Evolutionary conservation across 1,284 basidiomycete genomes (phyloP).

Genomic region (Cryptococcus amylolentus): DNA sequence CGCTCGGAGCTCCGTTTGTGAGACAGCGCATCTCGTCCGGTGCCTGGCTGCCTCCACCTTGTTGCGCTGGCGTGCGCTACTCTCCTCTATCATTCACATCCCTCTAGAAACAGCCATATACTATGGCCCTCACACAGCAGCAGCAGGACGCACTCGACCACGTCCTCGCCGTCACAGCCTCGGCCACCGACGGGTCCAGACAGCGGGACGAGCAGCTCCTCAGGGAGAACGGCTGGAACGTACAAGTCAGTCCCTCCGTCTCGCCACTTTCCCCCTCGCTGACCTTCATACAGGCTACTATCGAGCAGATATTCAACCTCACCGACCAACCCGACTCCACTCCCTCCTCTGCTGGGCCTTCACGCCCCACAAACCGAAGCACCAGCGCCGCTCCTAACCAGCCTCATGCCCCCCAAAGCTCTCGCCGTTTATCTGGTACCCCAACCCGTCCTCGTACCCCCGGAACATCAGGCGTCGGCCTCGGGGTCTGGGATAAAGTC

Average conservation of each 20-base stretch:
- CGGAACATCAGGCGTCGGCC: conserved; percentile 13
- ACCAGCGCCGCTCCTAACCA: not conserved
- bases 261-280: not conserved
- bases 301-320: conserved; percentile 36
- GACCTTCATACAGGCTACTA: conserved; percentile 19
- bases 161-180: conserved; percentile 46
- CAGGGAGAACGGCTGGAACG: conserved; percentile 45
- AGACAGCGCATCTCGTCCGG: too few species aligned
- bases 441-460: not conserved
- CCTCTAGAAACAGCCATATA: not conserved
- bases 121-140: conserved; percentile 27
- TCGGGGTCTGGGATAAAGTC: conserved; percentile 35
- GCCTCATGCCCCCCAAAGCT: conserved; percentile 10
- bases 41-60: too few species aligned
- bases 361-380: conserved; percentile 8
- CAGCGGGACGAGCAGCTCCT: conserved; percentile 44
- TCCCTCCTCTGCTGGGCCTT: not conserved
- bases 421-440: conserved; percentile 19
- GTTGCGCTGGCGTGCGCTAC: too few species aligned
- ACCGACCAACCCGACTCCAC: not conserved
- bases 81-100: too few species aligned
- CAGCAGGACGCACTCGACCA: conserved; percentile 42
- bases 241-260: conserved; percentile 32
- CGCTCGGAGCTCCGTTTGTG: too few species aligned
- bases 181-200: conserved; percentile 29